A percentile compares a stretch with the other conserved stretches of the same genome.
phyloP scores from a whole-genome alignment of 2,329 filamentous ascomycete genomes.

The Tolypocladium inflatum region DNA sequence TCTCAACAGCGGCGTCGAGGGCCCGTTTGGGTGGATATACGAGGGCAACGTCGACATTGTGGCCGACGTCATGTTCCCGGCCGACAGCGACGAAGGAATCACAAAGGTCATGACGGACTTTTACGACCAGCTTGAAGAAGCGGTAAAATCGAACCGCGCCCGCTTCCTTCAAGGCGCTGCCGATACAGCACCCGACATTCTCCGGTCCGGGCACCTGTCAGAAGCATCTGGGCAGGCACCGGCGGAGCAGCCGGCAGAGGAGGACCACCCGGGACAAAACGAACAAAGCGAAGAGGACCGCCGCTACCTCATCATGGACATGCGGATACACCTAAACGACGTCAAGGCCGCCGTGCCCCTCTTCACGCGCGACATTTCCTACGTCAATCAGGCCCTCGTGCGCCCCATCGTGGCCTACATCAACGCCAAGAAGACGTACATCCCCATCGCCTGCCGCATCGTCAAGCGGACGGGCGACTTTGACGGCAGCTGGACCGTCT shows the following conservation, averaged over 20 bases:
- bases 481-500: constrained; percentile 90
- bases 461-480: constrained; percentile 86
- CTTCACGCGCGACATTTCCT: constrained; percentile 85
- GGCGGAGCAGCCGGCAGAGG: constrained; percentile 3
- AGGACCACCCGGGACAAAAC: constrained; percentile 5
- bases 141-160: constrained; percentile 70
- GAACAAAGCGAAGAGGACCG: constrained; percentile 44
- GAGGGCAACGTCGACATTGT: constrained; percentile 96
- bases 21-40: constrained; percentile 95
- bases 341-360: constrained; percentile 87
- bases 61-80: constrained; percentile 88
- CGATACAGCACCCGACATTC: constrained; percentile 15
- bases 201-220: constrained; percentile 22
- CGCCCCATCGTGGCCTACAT: constrained; percentile 97
- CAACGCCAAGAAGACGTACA: constrained; percentile 89
- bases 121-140: constrained; percentile 90
- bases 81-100: constrained; percentile 78
- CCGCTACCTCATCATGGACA: constrained; percentile 83
- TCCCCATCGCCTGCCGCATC: constrained; percentile 88
- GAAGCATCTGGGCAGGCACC: constrained; percentile 13
- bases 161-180: constrained; percentile 44
- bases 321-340: constrained; percentile 91
- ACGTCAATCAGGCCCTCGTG: constrained; percentile 91
- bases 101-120: constrained; percentile 95
- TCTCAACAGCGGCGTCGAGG: constrained; percentile 84